Percentiles rank a stretch among this genome's conserved stretches.
Conservation (phyloP, 2,329 filamentous ascomycete genomes). For the Nemania bipapillata region DNA sequence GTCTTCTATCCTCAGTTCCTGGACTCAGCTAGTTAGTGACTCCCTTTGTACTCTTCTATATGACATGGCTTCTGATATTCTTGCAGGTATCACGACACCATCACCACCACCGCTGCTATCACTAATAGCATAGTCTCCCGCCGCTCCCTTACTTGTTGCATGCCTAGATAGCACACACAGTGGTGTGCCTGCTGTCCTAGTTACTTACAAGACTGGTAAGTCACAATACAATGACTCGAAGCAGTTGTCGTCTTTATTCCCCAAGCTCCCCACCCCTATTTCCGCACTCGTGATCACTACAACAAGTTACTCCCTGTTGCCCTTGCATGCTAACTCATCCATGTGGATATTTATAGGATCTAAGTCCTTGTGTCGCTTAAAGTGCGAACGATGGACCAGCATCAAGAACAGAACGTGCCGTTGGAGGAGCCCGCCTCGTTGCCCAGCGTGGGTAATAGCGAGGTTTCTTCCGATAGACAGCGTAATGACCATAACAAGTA, state of each 20-base stretch:
- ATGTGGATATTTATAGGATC: neutral
- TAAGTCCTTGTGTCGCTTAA: neutral
- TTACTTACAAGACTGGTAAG: neutral
- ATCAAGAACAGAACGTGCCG: no score
- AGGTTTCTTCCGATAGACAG: neutral
- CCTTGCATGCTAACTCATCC: neutral
- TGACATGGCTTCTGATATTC: neutral
- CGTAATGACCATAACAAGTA: conserved; percentile 40
- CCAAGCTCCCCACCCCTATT: neutral
- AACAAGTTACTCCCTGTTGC: no score
- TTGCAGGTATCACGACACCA: neutral
- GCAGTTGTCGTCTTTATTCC: neutral
- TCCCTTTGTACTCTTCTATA: neutral
- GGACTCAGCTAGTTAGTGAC: neutral
- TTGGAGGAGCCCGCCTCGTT: neutral
- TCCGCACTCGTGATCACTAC: neutral
- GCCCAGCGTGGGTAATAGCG: neutral
- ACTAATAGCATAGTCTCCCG: neutral
- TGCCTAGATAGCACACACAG: neutral
- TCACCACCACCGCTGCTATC: neutral
- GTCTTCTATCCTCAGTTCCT: no score
- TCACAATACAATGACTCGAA: neutral
- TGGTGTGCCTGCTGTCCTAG: neutral
- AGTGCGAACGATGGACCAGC: conserved; percentile 7
- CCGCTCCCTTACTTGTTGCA: neutral